phyloP scores from a whole-genome alignment of 148 eudicot species.

The Chenopodium album region DNA sequence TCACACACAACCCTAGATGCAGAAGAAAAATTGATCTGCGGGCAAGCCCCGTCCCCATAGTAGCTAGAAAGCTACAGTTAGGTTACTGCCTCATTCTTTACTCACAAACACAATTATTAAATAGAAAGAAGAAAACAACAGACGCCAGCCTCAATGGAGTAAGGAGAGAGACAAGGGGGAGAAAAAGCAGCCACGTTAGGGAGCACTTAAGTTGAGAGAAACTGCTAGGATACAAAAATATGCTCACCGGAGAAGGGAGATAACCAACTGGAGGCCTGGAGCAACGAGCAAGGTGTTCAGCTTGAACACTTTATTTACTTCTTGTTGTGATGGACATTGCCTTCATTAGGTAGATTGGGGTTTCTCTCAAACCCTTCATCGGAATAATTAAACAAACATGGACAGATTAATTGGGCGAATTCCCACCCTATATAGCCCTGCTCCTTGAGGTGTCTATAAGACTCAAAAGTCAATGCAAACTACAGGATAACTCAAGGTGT shows the following conservation, averaged over 20 bases:
- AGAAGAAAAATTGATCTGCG: neutral
- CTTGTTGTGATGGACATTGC: neutral
- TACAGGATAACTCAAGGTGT: neutral
- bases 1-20: too few relatives aligned
- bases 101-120: neutral
- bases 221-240: too few relatives aligned
- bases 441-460: too few relatives aligned
- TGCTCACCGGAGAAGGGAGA: neutral
- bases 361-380: neutral
- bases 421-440: neutral
- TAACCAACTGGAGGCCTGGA: neutral
- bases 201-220: neutral
- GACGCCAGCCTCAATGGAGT: neutral
- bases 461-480: too few relatives aligned
- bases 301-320: neutral
- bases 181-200: neutral
- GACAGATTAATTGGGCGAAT: neutral
- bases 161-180: neutral
- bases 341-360: neutral
- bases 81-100: neutral
- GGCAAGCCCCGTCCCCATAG: neutral
- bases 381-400: neutral
- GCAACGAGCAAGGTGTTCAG: neutral
- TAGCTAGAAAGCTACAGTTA: neutral
- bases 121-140: too few relatives aligned